Evolutionary conservation across 2,329 filamentous ascomycete species (phyloP).

Genomic region (Trichoderma sp.): DNA sequence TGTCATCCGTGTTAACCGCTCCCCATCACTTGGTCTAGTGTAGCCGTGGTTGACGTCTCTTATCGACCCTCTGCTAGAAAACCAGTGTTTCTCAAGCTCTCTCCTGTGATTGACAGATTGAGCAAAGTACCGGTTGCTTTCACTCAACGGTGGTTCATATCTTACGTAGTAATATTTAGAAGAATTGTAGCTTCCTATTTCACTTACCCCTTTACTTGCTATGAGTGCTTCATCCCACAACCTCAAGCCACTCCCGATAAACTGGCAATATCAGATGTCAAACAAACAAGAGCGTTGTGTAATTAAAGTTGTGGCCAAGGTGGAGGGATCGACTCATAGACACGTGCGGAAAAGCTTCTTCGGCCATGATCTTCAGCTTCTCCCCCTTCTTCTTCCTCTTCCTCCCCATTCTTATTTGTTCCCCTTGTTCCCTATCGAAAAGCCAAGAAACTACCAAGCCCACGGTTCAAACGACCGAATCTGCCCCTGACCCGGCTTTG

Average conservation of each 20-base stretch:
- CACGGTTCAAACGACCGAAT: slow-evolving; percentile 23
- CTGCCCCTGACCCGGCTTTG: slow-evolving; percentile 1
- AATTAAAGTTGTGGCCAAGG: slow-evolving; percentile 25
- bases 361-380: slow-evolving; percentile 27
- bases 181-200: too few relatives aligned
- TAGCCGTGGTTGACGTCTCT: too few relatives aligned
- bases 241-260: not conserved
- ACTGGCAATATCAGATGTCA: not conserved
- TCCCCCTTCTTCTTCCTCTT: not conserved
- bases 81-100: too few relatives aligned
- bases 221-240: too few relatives aligned
- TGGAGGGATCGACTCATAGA: slow-evolving; percentile 26
- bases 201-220: too few relatives aligned
- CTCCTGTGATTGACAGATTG: too few relatives aligned
- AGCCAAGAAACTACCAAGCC: slow-evolving; percentile 16
- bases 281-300: slow-evolving; percentile 1
- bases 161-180: too few relatives aligned
- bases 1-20: too few relatives aligned
- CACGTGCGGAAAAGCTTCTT: slow-evolving; percentile 22
- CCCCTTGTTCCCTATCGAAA: slow-evolving; percentile 4
- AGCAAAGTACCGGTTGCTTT: too few relatives aligned
- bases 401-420: not conserved
- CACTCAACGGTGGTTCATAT: too few relatives aligned
- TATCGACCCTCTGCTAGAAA: too few relatives aligned
- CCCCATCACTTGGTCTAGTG: too few relatives aligned